Base-by-base conservation (phyloP, 306 rosid species). In the Nissolia schottii region DNA sequence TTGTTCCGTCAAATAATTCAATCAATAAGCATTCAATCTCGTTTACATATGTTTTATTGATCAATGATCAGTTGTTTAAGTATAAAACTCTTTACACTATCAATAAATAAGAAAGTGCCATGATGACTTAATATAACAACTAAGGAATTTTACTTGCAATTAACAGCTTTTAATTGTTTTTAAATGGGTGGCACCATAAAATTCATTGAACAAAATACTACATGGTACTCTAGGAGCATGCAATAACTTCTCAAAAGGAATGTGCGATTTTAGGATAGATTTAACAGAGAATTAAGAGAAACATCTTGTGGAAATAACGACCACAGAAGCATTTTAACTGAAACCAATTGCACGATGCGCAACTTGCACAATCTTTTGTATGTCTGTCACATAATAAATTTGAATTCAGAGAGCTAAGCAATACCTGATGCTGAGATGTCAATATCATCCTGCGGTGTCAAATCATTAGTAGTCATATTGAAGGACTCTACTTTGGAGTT, bases 401-500 rank as follows among this genome's bases (percentile, higher is more conserved):
- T 25, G 59, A 34, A 25, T 49, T 73, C 54, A 16, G 73, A 76
- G 54, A 75, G 75, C 85, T 77, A 65, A 87, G 87, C 76, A n/a
- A 82, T 74, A 82, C 73, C 88, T 79, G 93, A 32, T 35, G 84
- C 82, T 55, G 87, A 71, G 77, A 48, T 46, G 14, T 79, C 79
- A 70, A 48, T 46, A 15, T 79, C 79, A 70, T 79, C 79, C 67
- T 76, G 82, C 51, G 49, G 82, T 28, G 82, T 60, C 40, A 67
- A 77, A 79, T 73, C 45, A 37, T 69, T 58, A 48, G 35, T 23
- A 29, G 34, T 56, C 25, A 35, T 41, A 72, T 70, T 70, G 64
- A 77, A 59, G 25, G 79, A 67, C 70, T 76, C 76, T 61, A 27
- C 51, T 38, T 81, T 20, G 64, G 75, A 75, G 67, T 71, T 71